These are phyloP conservation scores for Senecio squalidus DNA, from an alignment of 140 eudicot genomes.

Conservation along the genomic window DNA sequence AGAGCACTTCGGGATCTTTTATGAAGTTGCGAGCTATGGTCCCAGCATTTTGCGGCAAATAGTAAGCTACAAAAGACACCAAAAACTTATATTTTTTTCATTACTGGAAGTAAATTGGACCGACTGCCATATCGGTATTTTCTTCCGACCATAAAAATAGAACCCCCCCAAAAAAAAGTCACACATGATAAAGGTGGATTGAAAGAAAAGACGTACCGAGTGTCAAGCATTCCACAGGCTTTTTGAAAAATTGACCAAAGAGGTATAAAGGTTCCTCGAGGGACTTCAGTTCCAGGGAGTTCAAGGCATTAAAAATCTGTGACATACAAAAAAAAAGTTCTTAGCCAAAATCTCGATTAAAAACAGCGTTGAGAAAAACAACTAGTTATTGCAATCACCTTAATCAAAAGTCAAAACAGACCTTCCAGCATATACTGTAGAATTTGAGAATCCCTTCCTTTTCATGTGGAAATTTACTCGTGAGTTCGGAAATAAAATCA, in stretches of 20 bases:
- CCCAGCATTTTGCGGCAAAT: conserved; percentile 98
- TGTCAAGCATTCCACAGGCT: conserved; percentile 92
- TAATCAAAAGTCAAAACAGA: conserved; percentile 55
- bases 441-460: conserved; percentile 87
- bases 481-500: conserved; percentile 69
- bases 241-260: conserved; percentile 89
- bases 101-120: conserved; percentile 6
- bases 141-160: conserved; percentile 1
- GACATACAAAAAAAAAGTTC: neutral
- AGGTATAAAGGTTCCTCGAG: conserved; percentile 95
- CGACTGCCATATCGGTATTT: conserved; percentile 1
- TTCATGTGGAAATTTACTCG: conserved; percentile 86
- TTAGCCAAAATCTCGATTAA: conserved; percentile 14
- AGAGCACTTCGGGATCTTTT: conserved; percentile 72
- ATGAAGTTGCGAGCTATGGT: conserved; percentile 77
- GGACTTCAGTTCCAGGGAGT: conserved; percentile 87
- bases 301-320: conserved; percentile 88
- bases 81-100: neutral
- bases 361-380: conserved; percentile 13
- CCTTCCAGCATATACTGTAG: conserved; percentile 95
- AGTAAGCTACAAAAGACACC: conserved; percentile 64
- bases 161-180: conserved; percentile 2
- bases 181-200: neutral
- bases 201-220: conserved; percentile 45
- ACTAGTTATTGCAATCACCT: conserved; percentile 41